Base-by-base conservation (phyloP, 306 rosid genomes). In the Hippophae tibetana region DNA sequence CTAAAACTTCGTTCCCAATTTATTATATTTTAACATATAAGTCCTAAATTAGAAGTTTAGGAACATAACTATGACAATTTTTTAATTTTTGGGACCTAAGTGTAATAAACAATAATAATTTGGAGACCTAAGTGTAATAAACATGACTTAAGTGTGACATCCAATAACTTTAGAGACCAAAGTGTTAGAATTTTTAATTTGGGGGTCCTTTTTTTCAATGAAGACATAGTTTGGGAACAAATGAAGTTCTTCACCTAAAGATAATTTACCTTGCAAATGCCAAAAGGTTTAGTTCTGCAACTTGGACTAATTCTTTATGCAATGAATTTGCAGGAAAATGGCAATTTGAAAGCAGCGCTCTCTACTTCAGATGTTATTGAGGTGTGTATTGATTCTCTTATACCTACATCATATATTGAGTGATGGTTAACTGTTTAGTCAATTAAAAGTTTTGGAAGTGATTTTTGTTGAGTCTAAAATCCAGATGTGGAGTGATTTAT, bases 341-440 rank as follows among this genome's bases (percentile, higher is more conserved):
- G 77, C 69, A 92, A 92, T 54, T 10, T 92, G 72, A 88, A 79
- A 78, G 54, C 90, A 57, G 96, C 96, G 14, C 79, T 92, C 25
- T 72, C 95, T 61, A 79, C 89, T 45, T 38, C 79, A 5, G 82
- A 85, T 77, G 95, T 92, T 26, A 79, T 92, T 72, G 93, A 92
- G 95, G 99, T 85, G 67, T 65, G 47, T 42, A 27, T 61, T 3
- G 44, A 11, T 23, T 23, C 13, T 2, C 9, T 59, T 23, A n/a
- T 69, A 14, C 38, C 8, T 42, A 13, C 25, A 5, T 6, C 13
- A 2, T 23, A 1, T 10, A 5, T 47, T 14, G 47, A 10, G 27
- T 51, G 5, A 31, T 31, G 1, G 5, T 31, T 31, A 31, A 31
- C 38, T 31, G 5, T 31, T 31, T 2, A 31, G 38, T 31, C 38